Base-by-base conservation (phyloP, 2,329 filamentous ascomycete species). In the Phialophora tarda region DNA sequence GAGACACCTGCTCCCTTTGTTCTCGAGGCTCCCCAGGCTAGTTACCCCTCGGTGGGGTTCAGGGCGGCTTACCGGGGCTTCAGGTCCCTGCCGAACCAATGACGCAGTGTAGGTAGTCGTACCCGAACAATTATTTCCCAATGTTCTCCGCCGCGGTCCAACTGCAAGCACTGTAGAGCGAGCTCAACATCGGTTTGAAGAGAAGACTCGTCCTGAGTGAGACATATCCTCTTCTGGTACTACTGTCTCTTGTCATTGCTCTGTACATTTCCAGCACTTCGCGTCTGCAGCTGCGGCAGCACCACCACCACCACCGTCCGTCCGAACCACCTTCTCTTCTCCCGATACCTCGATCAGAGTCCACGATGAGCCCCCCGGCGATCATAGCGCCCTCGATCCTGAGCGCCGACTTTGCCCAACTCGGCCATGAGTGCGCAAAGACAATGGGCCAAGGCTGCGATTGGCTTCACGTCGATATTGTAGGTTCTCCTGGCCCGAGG, bases 381-480 rank as follows among this genome's bases (percentile, higher is more conserved):
- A 97, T 99, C 78, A 97, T 99, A 75, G 94, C 94, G 17, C 95
- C 95, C 32, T 98, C 94, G n/a, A 98, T 99, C 74, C 89, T 99
- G 68, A 96, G 93, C 75, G 94, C 94, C 72, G 94, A 99, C 85
- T 99, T 99, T 81, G 93, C 88, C 75, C 85, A 90, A 71, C 86
- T 99, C 65, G 93, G 94, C 74, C 86, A 88, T 75, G 94, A 92
- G 78, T 99, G 95, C 82, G 87, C 88, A 59, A 86, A 87, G 74
- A 97, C 93, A 66, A 97, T 99, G 75, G 84, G 86, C 59, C 87
- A 93, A 72, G 92, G 93, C 65, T 92, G 93, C 71, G 92, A 97
- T 83, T 96, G 92, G 91, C 86, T 96, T 73, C 92, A 97, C 81
- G 90, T 97, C 74, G 94, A 98, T 79, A 97, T 97, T 78, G 93